A percentile compares a stretch with the other conserved stretches of the same genome.
These are phyloP conservation scores for Daedaleopsis sinensis DNA, from an alignment of 768 basidiomycete species.

Conservation along the genomic window DNA sequence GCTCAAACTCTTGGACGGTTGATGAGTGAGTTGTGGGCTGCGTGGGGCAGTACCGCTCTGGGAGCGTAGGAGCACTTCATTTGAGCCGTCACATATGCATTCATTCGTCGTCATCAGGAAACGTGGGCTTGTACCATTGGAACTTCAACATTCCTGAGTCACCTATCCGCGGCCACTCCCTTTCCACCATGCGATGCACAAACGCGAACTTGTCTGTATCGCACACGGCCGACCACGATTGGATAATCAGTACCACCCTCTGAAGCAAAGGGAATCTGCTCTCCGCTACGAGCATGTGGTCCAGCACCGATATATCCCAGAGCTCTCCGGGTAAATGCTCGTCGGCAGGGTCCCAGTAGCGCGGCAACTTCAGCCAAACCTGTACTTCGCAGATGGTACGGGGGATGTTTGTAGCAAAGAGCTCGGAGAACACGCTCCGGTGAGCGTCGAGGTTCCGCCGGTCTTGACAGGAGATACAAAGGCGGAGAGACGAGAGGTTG, in stretches of 20 bases:
- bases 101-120: background rate
- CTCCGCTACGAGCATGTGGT: background rate
- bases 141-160: background rate
- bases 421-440: background rate
- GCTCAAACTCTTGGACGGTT: no score
- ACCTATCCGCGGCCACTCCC: background rate
- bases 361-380: background rate
- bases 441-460: background rate
- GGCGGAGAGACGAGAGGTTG: background rate
- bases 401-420: background rate
- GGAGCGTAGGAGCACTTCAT: no score
- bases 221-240: background rate
- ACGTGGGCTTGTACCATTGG: background rate
- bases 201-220: background rate
- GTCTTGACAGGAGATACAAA: background rate
- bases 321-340: background rate
- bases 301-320: background rate
- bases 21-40: no score
- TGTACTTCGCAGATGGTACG: background rate
- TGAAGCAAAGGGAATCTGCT: background rate
- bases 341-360: background rate
- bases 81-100: no score
- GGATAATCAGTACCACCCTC: background rate
- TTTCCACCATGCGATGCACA: background rate
- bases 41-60: no score